These are phyloP conservation scores for Claviceps capensis DNA, from an alignment of 2,329 filamentous ascomycete species.

Conservation along the genomic window DNA sequence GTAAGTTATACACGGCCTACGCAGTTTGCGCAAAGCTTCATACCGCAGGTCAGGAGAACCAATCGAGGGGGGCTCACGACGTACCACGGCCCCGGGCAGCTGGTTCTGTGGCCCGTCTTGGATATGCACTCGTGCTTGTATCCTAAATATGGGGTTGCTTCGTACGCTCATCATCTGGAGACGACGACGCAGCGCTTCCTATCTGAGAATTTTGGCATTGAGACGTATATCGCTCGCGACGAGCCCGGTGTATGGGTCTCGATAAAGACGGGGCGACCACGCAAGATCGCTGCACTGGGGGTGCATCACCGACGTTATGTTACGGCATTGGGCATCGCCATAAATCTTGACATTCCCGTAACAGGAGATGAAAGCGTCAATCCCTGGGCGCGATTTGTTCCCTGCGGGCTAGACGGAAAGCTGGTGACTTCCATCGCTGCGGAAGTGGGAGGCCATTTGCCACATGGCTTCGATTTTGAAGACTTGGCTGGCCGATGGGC, in stretches of 20 bases:
- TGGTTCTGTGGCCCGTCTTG: slow-evolving; percentile 86
- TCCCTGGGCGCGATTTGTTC: slow-evolving; percentile 61
- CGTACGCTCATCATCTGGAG: slow-evolving; percentile 70
- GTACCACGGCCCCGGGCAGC: slow-evolving; percentile 87
- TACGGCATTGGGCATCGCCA: slow-evolving; percentile 68
- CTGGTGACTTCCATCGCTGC: slow-evolving; percentile 59
- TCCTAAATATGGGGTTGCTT: slow-evolving; percentile 49
- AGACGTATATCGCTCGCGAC: slow-evolving; percentile 45
- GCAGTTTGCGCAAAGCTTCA: slow-evolving; percentile 17
- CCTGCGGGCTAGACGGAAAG: slow-evolving; percentile 75
- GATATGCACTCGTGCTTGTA: slow-evolving; percentile 53
- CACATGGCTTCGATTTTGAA: slow-evolving; percentile 14
- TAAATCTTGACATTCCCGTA: slow-evolving; percentile 58
- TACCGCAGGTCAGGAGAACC: slow-evolving; percentile 53
- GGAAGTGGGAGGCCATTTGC: slow-evolving; percentile 24
- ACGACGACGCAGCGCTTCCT: slow-evolving; percentile 58
- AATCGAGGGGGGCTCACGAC: slow-evolving; percentile 84
- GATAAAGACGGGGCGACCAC: slow-evolving; percentile 16
- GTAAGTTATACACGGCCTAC: slow-evolving; percentile 13
- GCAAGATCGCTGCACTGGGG: slow-evolving; percentile 81
- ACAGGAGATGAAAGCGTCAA: slow-evolving; percentile 25
- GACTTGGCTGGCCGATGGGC: slow-evolving; percentile 20
- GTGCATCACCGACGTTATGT: slow-evolving; percentile 82
- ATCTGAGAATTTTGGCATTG: slow-evolving; percentile 39
- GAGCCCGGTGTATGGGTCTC: slow-evolving; percentile 77